Percentiles rank a stretch among this genome's conserved stretches.
Conservation (phyloP, 1,284 basidiomycete species). For the Austroboletus novae-zelandiae region DNA sequence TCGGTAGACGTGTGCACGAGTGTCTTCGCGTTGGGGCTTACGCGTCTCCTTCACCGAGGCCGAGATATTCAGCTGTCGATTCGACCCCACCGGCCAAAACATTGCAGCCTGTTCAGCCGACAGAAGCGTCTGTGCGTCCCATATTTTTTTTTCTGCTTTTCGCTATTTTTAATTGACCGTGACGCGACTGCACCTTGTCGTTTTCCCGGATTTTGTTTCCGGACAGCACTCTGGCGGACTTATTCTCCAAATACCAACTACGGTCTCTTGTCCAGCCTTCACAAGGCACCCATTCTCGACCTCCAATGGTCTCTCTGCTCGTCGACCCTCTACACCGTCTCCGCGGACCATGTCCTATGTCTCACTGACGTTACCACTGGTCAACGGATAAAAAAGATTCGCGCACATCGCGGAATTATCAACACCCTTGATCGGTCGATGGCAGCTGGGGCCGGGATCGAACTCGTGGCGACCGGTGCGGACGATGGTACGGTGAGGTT, state of each 20-base stretch:
- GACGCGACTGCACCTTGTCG: no score
- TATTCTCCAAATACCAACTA: constrained; percentile 83
- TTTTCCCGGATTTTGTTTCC: neutral
- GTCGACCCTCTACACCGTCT: constrained; percentile 72
- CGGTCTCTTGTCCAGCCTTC: constrained; percentile 67
- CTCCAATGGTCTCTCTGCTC: constrained; percentile 78
- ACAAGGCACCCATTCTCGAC: constrained; percentile 79
- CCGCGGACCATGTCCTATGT: constrained; percentile 79
- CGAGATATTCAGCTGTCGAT: constrained; percentile 77
- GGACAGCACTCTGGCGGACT: constrained; percentile 73
- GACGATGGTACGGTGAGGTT: constrained; percentile 88
- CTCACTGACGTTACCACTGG: constrained; percentile 78
- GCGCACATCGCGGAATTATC: constrained; percentile 86
- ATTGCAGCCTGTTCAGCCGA: constrained; percentile 83
- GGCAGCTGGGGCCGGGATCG: constrained; percentile 75
- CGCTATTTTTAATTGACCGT: no score
- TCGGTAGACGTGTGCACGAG: constrained; percentile 3
- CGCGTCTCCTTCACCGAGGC: constrained; percentile 40
- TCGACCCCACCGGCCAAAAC: constrained; percentile 80
- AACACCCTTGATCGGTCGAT: constrained; percentile 85
- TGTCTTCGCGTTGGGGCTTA: neutral
- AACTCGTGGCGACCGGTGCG: constrained; percentile 80
- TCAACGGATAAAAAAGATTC: constrained; percentile 68
- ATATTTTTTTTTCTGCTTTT: neutral
- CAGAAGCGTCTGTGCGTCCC: constrained; percentile 67